phyloP scores from a whole-genome alignment of 2,329 filamentous ascomycete genomes.

The Aspergillus hiratsukae region DNA sequence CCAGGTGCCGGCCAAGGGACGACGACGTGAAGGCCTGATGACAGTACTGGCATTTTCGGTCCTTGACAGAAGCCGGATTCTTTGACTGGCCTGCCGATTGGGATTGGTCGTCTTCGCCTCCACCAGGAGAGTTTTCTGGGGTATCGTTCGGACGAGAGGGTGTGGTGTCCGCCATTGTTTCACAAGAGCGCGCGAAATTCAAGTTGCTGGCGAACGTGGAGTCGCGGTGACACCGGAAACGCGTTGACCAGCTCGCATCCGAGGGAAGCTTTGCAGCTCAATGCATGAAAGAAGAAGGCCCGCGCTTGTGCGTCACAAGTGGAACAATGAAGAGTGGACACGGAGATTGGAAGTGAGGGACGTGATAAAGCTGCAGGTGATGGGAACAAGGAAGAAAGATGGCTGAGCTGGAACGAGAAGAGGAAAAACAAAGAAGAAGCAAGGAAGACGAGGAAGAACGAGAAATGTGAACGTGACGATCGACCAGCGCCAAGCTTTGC shows the following conservation, averaged over 20 bases:
- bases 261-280: constrained; percentile 14
- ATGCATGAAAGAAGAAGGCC: constrained; percentile 13
- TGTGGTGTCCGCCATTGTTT: constrained; percentile 21
- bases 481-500: constrained; percentile 11
- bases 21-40: constrained; percentile 88
- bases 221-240: constrained; percentile 6
- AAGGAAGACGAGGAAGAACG: constrained; percentile 1
- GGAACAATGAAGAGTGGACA: background rate
- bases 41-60: constrained; percentile 85
- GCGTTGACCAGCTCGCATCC: constrained; percentile 1
- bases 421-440: constrained; percentile 3
- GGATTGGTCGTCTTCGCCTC: constrained; percentile 27
- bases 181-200: constrained; percentile 9
- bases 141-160: constrained; percentile 31
- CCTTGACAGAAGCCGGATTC: constrained; percentile 60
- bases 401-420: background rate
- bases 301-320: constrained; percentile 1
- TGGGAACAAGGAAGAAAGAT: background rate
- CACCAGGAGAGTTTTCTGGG: constrained; percentile 36
- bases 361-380: background rate
- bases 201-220: constrained; percentile 2
- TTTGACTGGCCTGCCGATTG: constrained; percentile 19
- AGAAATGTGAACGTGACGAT: constrained; percentile 10
- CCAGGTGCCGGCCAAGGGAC: constrained; percentile 85
- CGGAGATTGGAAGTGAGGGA: background rate